A percentile compares a stretch with the other conserved stretches of the same genome.
These are phyloP conservation scores for Zelopaecilomyces penicillatus DNA, from an alignment of 2,329 filamentous ascomycete species.

Conservation along the genomic window DNA sequence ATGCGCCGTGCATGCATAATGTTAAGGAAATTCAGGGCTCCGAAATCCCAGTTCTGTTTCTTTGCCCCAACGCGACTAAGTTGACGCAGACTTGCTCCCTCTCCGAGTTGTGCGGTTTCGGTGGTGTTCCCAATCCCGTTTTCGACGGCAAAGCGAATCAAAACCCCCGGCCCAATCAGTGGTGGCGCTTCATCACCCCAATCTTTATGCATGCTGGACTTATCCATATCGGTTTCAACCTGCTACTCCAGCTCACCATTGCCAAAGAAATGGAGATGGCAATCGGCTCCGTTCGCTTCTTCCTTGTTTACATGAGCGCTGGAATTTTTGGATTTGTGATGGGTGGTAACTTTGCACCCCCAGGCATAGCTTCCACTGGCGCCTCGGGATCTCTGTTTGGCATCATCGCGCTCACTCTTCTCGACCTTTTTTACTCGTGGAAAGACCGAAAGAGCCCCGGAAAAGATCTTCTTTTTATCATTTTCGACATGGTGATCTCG, in stretches of 20 bases:
- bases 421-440: slow-evolving; percentile 94
- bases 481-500: slow-evolving; percentile 77
- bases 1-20: slow-evolving; percentile 90
- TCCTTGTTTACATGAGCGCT: slow-evolving; percentile 78
- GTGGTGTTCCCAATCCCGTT: slow-evolving; percentile 58
- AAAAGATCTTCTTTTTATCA: slow-evolving; percentile 79
- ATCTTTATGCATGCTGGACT: slow-evolving; percentile 94
- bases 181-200: slow-evolving; percentile 91
- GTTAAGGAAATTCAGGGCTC: slow-evolving; percentile 54
- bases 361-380: slow-evolving; percentile 74
- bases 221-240: slow-evolving; percentile 92
- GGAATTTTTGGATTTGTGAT: slow-evolving; percentile 96
- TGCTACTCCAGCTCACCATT: slow-evolving; percentile 82
- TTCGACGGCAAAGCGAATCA: slow-evolving; percentile 43
- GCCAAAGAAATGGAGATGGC: slow-evolving; percentile 86
- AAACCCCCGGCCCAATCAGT: slow-evolving; percentile 71
- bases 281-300: slow-evolving; percentile 82
- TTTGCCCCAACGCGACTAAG: slow-evolving; percentile 73
- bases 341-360: slow-evolving; percentile 84
- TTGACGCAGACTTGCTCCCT: slow-evolving; percentile 58
- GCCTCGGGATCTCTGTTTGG: slow-evolving; percentile 89
- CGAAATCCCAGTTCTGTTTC: slow-evolving; percentile 48
- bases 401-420: slow-evolving; percentile 75
- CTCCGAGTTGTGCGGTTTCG: slow-evolving; percentile 75
- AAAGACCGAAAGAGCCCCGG: slow-evolving; percentile 64